These are phyloP conservation scores for Lasiosphaeria ovina DNA, from an alignment of 495 filamentous ascomycete species.

Conservation along the genomic window DNA sequence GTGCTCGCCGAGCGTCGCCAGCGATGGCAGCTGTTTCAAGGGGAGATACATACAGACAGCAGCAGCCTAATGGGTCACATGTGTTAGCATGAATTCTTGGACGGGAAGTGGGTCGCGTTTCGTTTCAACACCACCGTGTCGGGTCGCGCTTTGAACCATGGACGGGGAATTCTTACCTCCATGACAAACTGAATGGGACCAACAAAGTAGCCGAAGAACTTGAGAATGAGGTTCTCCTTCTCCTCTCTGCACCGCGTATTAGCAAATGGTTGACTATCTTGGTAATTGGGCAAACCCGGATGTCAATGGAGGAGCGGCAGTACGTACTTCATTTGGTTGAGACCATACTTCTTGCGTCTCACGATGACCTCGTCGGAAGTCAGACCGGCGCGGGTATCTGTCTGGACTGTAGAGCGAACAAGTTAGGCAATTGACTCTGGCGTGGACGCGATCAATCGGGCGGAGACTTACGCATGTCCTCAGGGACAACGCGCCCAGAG, in stretches of 20 bases:
- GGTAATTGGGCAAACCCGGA: no score
- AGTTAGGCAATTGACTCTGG: conserved; percentile 8
- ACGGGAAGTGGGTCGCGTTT: conserved; percentile 25
- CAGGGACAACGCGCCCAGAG: conserved; percentile 53
- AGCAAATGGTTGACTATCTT: no score
- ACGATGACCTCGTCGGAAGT: conserved; percentile 64
- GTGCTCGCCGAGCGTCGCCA: not conserved
- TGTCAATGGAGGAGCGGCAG: no score
- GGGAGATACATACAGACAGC: conserved; percentile 32
- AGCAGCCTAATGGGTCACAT: conserved; percentile 27
- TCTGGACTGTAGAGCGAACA: conserved; percentile 41
- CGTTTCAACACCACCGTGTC: conserved; percentile 27
- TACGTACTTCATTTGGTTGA: conserved; percentile 71
- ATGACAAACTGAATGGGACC: conserved; percentile 94
- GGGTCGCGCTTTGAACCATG: conserved; percentile 12
- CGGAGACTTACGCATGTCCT: conserved; percentile 48
- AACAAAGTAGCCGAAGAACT: conserved; percentile 82
- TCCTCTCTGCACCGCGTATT: conserved; percentile 49
- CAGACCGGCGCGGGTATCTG: conserved; percentile 67
- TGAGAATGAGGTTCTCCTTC: conserved; percentile 78
- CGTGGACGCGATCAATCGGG: no score
- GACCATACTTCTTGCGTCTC: conserved; percentile 75
- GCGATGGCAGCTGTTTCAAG: not conserved
- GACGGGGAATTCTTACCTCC: conserved; percentile 59
- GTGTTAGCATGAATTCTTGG: conserved; percentile 25